Percentiles rank a stretch among this genome's conserved stretches.
phyloP scores from a whole-genome alignment of 768 basidiomycete genomes.

The Lactifluus pinguis region DNA sequence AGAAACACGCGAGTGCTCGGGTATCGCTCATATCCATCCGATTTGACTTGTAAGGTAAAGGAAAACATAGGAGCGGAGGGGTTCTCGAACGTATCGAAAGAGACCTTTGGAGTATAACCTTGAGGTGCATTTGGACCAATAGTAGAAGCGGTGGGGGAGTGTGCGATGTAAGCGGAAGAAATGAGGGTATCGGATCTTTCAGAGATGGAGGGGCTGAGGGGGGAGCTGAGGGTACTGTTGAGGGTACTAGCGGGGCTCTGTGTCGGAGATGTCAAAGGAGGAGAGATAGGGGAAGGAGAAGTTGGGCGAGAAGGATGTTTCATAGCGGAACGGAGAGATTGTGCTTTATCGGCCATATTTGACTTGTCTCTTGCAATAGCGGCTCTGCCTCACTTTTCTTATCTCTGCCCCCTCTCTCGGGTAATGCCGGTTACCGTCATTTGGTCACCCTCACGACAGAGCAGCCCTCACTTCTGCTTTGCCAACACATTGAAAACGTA shows the following conservation, averaged over 20 bases:
- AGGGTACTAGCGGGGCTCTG: neutral
- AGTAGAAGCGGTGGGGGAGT: slow-evolving; percentile 18
- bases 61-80: slow-evolving; percentile 75
- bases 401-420: too few relatives aligned
- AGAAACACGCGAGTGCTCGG: slow-evolving; percentile 81
- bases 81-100: slow-evolving; percentile 85
- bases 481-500: too few relatives aligned
- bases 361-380: too few relatives aligned
- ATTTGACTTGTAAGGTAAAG: slow-evolving; percentile 80
- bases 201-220: slow-evolving; percentile 3
- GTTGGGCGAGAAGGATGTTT: slow-evolving; percentile 33
- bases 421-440: too few relatives aligned
- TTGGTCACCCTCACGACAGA: too few relatives aligned
- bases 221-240: neutral
- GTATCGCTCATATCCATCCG: slow-evolving; percentile 66
- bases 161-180: neutral
- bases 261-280: neutral
- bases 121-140: slow-evolving; percentile 24
- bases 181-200: neutral
- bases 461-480: too few relatives aligned
- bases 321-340: slow-evolving; percentile 44
- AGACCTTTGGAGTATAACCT: slow-evolving; percentile 55
- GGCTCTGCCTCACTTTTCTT: too few relatives aligned
- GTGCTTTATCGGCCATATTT: neutral
- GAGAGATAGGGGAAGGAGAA: slow-evolving; percentile 17